These are phyloP conservation scores for Pseudocercospora fuligena DNA, from an alignment of 2,329 filamentous ascomycete species.

Conservation along the genomic window DNA sequence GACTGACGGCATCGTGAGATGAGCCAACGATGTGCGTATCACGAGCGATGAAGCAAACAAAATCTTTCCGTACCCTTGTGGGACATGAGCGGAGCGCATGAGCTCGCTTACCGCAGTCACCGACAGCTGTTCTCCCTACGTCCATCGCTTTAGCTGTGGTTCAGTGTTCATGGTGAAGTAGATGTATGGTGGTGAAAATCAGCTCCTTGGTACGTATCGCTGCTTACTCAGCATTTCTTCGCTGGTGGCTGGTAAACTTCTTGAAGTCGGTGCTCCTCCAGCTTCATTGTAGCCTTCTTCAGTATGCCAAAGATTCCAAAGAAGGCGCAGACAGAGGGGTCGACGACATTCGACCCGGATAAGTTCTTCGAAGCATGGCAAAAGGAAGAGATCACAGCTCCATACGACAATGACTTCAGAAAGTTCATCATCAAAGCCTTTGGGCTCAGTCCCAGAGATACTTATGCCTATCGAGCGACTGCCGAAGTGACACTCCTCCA, in stretches of 20 bases:
- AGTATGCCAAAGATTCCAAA: constrained; percentile 40
- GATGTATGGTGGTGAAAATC: background rate
- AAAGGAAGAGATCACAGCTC: constrained; percentile 43
- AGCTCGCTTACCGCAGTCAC: no score
- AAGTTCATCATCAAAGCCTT: constrained; percentile 55
- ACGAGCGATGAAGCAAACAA: constrained; percentile 2
- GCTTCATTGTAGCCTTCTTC: background rate
- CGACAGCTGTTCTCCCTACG: background rate
- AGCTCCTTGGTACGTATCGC: background rate
- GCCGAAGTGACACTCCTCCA: constrained; percentile 57
- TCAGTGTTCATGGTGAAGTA: background rate
- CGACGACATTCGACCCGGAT: constrained; percentile 52
- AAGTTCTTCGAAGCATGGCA: constrained; percentile 51
- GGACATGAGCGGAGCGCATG: background rate
- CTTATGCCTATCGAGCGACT: constrained; percentile 57
- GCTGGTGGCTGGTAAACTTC: background rate
- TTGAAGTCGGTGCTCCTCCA: background rate
- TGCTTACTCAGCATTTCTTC: background rate
- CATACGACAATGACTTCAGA: constrained; percentile 50
- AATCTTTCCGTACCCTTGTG: background rate
- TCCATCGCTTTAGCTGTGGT: no score
- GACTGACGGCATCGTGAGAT: background rate
- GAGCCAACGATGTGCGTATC: background rate
- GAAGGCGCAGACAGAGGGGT: constrained; percentile 45
- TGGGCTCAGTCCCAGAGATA: constrained; percentile 50